Conservation (phyloP, 2,329 filamentous ascomycete genomes). For the Phoma sp. region DNA sequence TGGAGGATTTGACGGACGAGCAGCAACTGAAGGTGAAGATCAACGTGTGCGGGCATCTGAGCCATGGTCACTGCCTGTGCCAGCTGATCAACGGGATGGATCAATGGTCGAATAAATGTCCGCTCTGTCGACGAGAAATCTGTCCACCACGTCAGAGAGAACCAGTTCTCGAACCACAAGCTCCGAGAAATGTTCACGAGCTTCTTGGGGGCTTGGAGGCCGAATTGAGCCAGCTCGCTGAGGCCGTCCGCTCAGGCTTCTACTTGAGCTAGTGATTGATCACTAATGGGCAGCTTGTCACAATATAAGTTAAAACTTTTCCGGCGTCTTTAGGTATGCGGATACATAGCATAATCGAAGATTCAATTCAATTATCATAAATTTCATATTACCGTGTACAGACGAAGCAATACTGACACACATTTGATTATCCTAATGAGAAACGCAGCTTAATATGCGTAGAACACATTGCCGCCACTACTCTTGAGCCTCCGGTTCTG, state of each 20-base stretch:
- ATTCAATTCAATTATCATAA: too few species aligned
- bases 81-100: not conserved
- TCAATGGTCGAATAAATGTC: not conserved
- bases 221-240: not conserved
- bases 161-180: not conserved
- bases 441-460: constrained; percentile 10
- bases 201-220: too few species aligned
- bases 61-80: not conserved
- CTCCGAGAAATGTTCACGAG: too few species aligned
- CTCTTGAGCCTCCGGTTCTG: constrained; percentile 19
- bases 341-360: too few species aligned
- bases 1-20: not conserved
- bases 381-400: too few species aligned
- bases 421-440: not conserved
- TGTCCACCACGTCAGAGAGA: not conserved
- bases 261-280: too few species aligned
- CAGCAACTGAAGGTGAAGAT: not conserved
- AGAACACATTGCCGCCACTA: constrained; percentile 20
- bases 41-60: not conserved
- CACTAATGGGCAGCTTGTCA: too few species aligned
- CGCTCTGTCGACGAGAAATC: not conserved
- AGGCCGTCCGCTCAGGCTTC: too few species aligned
- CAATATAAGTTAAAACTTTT: too few species aligned
- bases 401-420: not conserved
- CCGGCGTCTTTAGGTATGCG: too few species aligned